These are phyloP conservation scores for Penicillium hordei DNA, from an alignment of 2,329 filamentous ascomycete species.

Conservation along the genomic window DNA sequence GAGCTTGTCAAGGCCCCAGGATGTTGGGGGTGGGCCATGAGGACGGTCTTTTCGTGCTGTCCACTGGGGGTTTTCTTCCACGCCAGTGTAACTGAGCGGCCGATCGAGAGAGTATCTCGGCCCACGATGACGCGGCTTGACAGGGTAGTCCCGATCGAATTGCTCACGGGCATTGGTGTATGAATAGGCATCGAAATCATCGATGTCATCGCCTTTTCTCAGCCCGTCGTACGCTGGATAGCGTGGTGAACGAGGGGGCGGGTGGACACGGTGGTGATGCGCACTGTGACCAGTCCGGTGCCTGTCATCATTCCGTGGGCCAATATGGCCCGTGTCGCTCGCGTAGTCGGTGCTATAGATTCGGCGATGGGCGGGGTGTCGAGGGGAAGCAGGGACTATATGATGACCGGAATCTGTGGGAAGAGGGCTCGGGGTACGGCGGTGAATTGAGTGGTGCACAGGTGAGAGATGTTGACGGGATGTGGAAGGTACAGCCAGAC, in stretches of 20 bases:
- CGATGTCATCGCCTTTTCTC: conserved; percentile 40
- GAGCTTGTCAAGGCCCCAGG: conserved; percentile 40
- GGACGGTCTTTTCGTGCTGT: conserved; percentile 30
- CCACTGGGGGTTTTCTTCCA: conserved; percentile 36
- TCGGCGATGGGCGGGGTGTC: conserved; percentile 31
- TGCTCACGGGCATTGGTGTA: conserved; percentile 50
- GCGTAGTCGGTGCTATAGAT: conserved; percentile 37
- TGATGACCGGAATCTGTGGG: conserved; percentile 35
- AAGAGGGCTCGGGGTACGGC: conserved; percentile 36
- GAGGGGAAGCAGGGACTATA: conserved; percentile 34
- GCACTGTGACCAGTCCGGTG: conserved; percentile 23
- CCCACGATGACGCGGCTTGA: conserved; percentile 34
- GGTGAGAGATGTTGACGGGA: conserved; percentile 26
- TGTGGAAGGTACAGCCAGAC: conserved; percentile 30
- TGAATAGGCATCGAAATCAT: conserved; percentile 46
- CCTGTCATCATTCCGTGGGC: conserved; percentile 23
- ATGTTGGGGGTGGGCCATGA: conserved; percentile 39
- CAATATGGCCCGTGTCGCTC: conserved; percentile 37
- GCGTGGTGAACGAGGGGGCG: conserved; percentile 25
- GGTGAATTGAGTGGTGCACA: conserved; percentile 30
- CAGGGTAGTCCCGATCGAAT: conserved; percentile 47
- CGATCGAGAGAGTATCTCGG: conserved; percentile 30
- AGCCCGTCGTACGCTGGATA: conserved; percentile 32
- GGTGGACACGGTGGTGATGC: conserved; percentile 24
- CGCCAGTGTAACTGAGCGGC: conserved; percentile 42